phyloP scores from a whole-genome alignment of 2,329 filamentous ascomycete species.

The Fusarium annulatum region DNA sequence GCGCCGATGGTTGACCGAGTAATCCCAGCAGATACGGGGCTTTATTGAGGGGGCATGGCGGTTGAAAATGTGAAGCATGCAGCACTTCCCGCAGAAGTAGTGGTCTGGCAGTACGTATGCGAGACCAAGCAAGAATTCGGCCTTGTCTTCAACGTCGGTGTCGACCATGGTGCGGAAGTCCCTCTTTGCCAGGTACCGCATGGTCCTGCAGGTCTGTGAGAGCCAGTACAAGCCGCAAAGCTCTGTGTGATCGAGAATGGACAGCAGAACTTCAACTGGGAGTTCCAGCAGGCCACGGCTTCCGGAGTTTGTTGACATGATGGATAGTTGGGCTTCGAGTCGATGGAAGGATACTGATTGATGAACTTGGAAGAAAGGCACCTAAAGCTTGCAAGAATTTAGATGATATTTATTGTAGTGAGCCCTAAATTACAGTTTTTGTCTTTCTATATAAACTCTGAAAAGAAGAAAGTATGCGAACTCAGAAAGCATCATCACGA shows the following conservation, averaged over 20 bases:
- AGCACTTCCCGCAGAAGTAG: accelerated
- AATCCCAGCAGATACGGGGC: accelerated
- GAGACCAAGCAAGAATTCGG: not conserved
- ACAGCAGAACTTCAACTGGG: not conserved
- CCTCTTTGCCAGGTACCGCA: not conserved
- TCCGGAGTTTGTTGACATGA: not conserved
- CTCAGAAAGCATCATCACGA: not conserved
- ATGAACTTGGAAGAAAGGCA: not conserved
- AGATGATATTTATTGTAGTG: not conserved
- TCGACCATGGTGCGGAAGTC: not conserved
- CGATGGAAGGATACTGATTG: not conserved
- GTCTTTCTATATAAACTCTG: not conserved
- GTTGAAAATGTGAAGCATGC: not conserved
- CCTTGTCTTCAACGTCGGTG: not conserved
- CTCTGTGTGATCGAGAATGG: not conserved
- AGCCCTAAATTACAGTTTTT: not conserved
- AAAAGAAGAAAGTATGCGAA: not conserved
- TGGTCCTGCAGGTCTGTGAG: not conserved
- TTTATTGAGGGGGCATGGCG: accelerated
- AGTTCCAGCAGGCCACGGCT: not conserved
- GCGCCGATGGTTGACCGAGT: not conserved
- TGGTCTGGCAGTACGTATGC: not conserved
- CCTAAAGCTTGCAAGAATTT: not conserved
- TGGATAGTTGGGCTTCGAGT: not conserved
- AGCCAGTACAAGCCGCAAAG: not conserved